A percentile compares a stretch with the other conserved stretches of the same genome.
Conservation (phyloP, 202 grass and related monocot species). For the Carex sylvatica region DNA sequence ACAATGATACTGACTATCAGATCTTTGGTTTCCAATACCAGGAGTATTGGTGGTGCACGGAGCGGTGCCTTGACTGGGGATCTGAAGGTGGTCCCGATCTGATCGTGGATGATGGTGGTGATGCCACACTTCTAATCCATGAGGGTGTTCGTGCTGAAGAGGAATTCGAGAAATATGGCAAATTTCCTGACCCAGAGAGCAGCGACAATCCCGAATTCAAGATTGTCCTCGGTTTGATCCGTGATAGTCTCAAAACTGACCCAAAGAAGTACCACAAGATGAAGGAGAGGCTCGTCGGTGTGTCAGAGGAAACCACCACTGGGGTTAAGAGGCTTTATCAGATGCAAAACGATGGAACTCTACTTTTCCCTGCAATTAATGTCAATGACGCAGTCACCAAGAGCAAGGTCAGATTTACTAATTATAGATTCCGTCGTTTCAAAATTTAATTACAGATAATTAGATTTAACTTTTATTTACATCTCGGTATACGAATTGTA, state of each 20-base stretch:
- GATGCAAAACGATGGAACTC: conserved; percentile 35
- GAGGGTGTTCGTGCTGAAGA: conserved; percentile 46
- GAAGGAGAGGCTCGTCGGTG: conserved; percentile 42
- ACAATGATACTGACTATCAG: background rate
- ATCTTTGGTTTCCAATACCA: background rate
- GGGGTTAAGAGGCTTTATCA: conserved; percentile 44
- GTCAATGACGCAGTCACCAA: conserved; percentile 56
- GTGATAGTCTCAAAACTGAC: conserved; percentile 35
- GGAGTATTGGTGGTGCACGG: conserved; percentile 47
- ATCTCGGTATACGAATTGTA: conserved; percentile 3
- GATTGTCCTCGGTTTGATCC: conserved; percentile 38
- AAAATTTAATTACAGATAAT: background rate
- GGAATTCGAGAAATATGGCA: conserved; percentile 34
- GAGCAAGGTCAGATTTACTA: conserved; percentile 36
- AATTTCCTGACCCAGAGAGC: conserved; percentile 36
- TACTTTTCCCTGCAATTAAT: conserved; percentile 49
- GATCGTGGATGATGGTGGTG: conserved; percentile 44
- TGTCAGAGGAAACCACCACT: conserved; percentile 49
- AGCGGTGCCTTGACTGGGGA: conserved; percentile 44
- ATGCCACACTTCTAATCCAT: conserved; percentile 47
- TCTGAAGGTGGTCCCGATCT: conserved; percentile 34
- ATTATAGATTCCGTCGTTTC: background rate
- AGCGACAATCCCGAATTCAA: conserved; percentile 44
- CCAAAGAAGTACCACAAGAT: conserved; percentile 43
- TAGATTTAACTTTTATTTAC: background rate